Evolutionary conservation across 2,329 filamentous ascomycete species (phyloP).

Genomic region (Cryphonectria parasitica): DNA sequence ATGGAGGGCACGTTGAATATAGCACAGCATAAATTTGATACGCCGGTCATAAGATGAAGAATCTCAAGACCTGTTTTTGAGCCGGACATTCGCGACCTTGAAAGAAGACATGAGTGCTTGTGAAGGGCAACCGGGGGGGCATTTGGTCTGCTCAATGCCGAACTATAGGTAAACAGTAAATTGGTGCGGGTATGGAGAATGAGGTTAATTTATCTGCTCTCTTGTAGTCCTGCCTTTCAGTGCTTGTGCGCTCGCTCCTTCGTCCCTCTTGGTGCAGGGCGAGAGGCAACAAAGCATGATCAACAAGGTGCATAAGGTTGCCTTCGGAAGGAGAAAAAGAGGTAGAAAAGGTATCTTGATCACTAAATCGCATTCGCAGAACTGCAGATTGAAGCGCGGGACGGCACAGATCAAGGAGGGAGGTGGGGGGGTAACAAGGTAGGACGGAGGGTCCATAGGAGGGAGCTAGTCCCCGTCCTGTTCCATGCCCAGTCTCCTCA

Average conservation of each 20-base stretch:
- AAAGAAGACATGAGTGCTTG: not conserved
- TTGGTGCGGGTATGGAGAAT: not conserved
- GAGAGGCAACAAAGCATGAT: too few species aligned
- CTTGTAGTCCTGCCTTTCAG: not conserved
- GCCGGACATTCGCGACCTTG: not conserved
- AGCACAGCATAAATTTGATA: too few species aligned
- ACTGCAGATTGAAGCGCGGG: constrained; percentile 10
- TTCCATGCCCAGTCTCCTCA: constrained; percentile 10
- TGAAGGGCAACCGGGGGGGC: not conserved
- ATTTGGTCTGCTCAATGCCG: not conserved
- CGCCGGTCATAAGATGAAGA: too few species aligned
- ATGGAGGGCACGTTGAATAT: too few species aligned
- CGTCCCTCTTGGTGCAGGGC: not conserved
- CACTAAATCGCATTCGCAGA: constrained; percentile 17
- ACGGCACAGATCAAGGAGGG: not conserved
- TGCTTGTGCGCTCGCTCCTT: not conserved
- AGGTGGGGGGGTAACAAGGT: not conserved
- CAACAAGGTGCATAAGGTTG: not conserved
- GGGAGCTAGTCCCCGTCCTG: not conserved
- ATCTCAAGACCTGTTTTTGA: too few species aligned
- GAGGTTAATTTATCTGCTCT: not conserved
- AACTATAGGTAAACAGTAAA: not conserved
- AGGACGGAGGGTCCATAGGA: not conserved
- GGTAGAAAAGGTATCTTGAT: not conserved
- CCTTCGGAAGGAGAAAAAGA: not conserved